Base-by-base conservation (phyloP, 2,329 filamentous ascomycete species). In the Fusarium dimerum region DNA sequence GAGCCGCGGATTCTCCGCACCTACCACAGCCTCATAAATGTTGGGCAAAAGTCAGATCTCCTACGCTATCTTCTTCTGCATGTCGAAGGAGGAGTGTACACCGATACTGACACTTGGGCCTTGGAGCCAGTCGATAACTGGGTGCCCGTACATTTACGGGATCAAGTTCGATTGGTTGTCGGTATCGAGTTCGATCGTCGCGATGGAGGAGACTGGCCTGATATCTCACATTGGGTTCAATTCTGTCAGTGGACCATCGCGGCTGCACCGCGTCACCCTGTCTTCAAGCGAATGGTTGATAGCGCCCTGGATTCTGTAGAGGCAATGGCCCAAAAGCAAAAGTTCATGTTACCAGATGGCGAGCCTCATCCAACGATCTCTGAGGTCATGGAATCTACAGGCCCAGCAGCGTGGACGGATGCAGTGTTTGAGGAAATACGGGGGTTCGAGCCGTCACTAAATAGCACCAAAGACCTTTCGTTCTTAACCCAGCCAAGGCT, bases 31-130 rank as follows among this genome's bases (percentile, higher is more conserved):
- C 38, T 68, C 29, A 54, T 46, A 4, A 69, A 68, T 41, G 64
- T 64, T 6, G 69, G 65, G 17, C 61, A 69, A 48, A 68, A 66
- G 45, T 69, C 68, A 10, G 63, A 69, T 32, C 44, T 69, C 11
- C 56, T 68, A 1, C 64, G 66, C 5, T 68, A 68, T 47, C 60
- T 68, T 4, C 38, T 69, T 18, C 61, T 69, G 8, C 40, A 34
- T 9, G 51, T 48, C 3, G 65, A 72, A 40, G 72, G 72, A 13
- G 73, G 77, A n/a, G 62, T 78, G 6, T 86, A 84, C 66, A 75
- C 80, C 18, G 83, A 85, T 59, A 83, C 84, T 45, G 83, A 85
- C 60, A 82, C 84, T 13, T 76, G 82, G 61, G 78, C 79, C 7
- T 67, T 84, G 15, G 75, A 75, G 32, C 76, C 82, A 0, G 68